Evolutionary conservation across 78 protist species (phyloP), one percentile per base, ranked within the genome.

Genomic region (Protostelium mycophagum): DNA sequence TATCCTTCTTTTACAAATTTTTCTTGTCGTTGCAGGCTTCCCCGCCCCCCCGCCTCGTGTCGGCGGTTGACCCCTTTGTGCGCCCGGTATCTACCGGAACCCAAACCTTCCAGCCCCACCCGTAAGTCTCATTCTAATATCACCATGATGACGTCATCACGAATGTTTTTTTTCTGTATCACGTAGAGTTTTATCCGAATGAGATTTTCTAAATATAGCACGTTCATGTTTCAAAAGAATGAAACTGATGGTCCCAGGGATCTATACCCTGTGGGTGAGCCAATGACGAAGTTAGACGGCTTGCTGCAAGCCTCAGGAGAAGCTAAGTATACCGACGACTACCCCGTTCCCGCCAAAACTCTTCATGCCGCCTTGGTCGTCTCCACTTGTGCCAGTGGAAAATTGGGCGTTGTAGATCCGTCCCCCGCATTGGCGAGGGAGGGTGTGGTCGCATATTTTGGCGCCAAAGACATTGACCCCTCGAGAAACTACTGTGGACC

Each of bases 311-410:
- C 92, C 0, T 93, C 96, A 5, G 98, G 98, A 28, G 96, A 93
- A 34, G 98, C 98, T 29, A 1, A 87, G 0, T 96, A 95, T 73
- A 84, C 63, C 1, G 98, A 93, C 91, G 98, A 96, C 93, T 51
- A 51, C 73, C 73, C 73, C 73, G 85, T 95, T 37, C 5, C 85
- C n/a, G 38, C 35, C 1, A 84, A 51, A 5, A 51, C 87, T 34
- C 86, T 96, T 1, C 51, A 95, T 38, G 98, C 91, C 28, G 95
- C 91, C 34, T 86, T 91, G 38, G 96, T 97, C 37, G 36, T 31
- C 25, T 38, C 97, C 34, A 37, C 84, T 29, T 88, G 90, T 23
- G 93, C 97, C 0, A 91, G 89, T 39, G 98, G 96, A 0, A 23
- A 37, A 16, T 34, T 97, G 31, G 73, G 16, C 73, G 16, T 16